Evolutionary conservation across 179 eudicot genomes (phyloP).

Genomic region (Patellifolia procumbens): DNA sequence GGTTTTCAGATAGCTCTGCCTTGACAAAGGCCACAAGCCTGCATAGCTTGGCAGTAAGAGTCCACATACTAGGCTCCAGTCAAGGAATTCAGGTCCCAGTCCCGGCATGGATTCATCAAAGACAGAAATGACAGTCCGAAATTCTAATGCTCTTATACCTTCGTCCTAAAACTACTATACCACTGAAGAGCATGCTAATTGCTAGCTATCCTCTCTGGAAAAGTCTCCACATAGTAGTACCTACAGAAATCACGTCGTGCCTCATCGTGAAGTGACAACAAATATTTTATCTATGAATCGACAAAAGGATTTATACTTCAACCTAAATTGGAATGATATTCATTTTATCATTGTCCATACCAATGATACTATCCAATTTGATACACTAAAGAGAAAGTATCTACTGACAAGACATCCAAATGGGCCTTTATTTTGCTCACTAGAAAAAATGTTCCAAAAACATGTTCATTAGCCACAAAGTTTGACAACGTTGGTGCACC

Average conservation of each 20-base stretch:
- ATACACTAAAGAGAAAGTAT: not conserved
- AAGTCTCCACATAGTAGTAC: not conserved
- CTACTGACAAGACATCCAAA: not conserved
- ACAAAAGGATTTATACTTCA: not conserved
- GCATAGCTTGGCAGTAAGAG: not conserved
- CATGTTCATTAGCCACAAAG: not conserved
- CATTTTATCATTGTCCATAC: not conserved
- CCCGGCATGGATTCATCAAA: not conserved
- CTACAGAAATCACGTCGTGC: not conserved
- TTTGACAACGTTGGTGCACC: slow-evolving; percentile 5
- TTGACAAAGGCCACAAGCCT: not conserved
- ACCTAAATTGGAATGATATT: not conserved
- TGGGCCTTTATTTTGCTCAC: not conserved
- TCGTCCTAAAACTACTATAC: not conserved
- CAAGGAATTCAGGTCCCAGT: not conserved
- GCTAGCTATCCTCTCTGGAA: not conserved
- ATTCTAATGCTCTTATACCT: not conserved
- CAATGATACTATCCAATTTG: not conserved
- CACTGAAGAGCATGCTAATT: too few relatives aligned
- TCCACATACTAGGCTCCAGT: not conserved
- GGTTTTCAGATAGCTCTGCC: not conserved
- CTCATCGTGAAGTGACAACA: not conserved
- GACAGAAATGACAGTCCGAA: not conserved
- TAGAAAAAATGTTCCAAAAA: not conserved
- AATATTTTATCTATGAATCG: too few relatives aligned